These are phyloP conservation scores for Nicotiana attenuata DNA, from an alignment of 257 asterid species.

Conservation along the genomic window DNA sequence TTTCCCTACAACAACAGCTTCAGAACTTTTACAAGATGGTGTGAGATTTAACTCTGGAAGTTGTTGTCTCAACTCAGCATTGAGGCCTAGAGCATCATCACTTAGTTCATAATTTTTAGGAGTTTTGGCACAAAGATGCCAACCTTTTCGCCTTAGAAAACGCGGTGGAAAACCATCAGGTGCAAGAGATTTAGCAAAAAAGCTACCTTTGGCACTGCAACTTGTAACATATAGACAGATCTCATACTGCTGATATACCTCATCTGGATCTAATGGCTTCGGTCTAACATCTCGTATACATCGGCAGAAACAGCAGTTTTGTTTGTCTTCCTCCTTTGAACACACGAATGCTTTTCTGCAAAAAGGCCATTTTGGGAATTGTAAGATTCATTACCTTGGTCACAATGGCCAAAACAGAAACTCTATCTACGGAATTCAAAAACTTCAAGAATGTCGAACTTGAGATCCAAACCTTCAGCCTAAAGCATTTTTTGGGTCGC, in stretches of 20 bases:
- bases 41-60: slow-evolving; percentile 9
- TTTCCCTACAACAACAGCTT: slow-evolving; percentile 32
- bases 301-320: slow-evolving; percentile 43
- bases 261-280: slow-evolving; percentile 44
- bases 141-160: slow-evolving; percentile 23
- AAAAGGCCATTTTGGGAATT: background rate
- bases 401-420: background rate
- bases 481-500: background rate
- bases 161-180: slow-evolving; percentile 41
- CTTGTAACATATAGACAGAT: slow-evolving; percentile 5
- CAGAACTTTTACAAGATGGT: background rate
- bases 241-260: slow-evolving; percentile 42
- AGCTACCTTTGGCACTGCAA: slow-evolving; percentile 11
- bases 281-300: slow-evolving; percentile 38
- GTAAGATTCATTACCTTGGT: background rate
- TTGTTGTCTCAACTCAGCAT: background rate
- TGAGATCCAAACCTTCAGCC: background rate
- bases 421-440: background rate
- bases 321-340: slow-evolving; percentile 52
- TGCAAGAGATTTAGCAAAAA: slow-evolving; percentile 26
- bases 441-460: background rate
- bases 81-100: slow-evolving; percentile 14
- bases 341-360: slow-evolving; percentile 54
- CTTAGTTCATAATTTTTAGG: background rate
- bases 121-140: background rate